Percentiles rank a stretch among this genome's conserved stretches.
Conservation (phyloP, 768 basidiomycete genomes). For the Russula emetica region DNA sequence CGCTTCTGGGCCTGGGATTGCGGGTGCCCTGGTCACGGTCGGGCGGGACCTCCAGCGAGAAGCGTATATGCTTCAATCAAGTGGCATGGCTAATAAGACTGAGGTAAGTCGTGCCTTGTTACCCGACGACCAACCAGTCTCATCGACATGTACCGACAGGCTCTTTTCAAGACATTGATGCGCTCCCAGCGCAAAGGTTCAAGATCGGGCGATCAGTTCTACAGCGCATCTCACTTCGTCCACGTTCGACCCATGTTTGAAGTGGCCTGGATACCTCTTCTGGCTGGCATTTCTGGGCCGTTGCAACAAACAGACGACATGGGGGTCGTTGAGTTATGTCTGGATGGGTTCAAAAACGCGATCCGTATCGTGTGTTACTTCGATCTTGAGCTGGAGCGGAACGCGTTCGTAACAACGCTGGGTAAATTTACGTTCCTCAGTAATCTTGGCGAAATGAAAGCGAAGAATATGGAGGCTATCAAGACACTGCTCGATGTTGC, state of each 20-base stretch:
- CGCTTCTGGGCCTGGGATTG: conserved; percentile 62
- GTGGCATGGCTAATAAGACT: conserved; percentile 94
- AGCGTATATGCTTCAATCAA: conserved; percentile 91
- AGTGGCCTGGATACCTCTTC: conserved; percentile 97
- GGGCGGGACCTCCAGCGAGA: conserved; percentile 94
- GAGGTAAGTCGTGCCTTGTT: conserved; percentile 51
- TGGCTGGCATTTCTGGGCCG: conserved; percentile 91
- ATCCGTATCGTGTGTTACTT: conserved; percentile 96
- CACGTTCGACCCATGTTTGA: conserved; percentile 99
- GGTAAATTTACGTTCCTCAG: conserved; percentile 97
- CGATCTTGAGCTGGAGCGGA: conserved; percentile 95
- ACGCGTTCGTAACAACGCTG: conserved; percentile 95
- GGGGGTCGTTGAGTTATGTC: conserved; percentile 83
- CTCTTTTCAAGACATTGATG: conserved; percentile 89
- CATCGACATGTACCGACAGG: conserved; percentile 44
- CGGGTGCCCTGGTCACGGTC: conserved; percentile 79
- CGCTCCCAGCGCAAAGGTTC: conserved; percentile 84
- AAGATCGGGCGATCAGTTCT: conserved; percentile 80
- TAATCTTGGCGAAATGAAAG: conserved; percentile 97
- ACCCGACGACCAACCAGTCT: not conserved
- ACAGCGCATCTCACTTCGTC: conserved; percentile 92
- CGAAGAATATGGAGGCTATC: conserved; percentile 99
- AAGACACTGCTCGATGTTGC: conserved; percentile 92
- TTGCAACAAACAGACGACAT: conserved; percentile 94
- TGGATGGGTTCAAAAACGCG: conserved; percentile 96